Evolutionary conservation across 257 asterid genomes (phyloP), one percentile per base, ranked within the genome.

Genomic region (Ophiorrhiza pumila): DNA sequence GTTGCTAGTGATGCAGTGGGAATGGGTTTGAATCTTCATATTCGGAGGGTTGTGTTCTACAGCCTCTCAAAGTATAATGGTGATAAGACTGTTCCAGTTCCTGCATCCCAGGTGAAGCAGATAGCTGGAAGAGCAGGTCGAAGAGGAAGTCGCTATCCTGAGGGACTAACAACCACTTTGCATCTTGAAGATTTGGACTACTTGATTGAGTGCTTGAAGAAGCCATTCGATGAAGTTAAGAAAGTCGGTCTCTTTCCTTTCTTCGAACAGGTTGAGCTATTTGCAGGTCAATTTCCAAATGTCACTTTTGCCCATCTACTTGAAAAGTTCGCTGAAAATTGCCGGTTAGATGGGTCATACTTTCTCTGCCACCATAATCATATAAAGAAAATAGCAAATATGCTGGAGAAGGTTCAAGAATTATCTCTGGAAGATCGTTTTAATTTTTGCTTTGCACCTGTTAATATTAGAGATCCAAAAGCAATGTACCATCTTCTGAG

Each of bases 1-100:
- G 95, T 94, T 64, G 99, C 97, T 10, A 94, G 97, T 78, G 97
- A 94, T 71, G 99, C 99, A 9, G 97, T 94, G 18, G 99, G 99
- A 61, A 94, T 94, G 99, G 99, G 97, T 71, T 90, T 94, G 86
- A 94, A 94, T 77, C 82, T 94, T 45, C 88, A 94, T 72, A 91
- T 94, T 39, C 75, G 95, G 71, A 85, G 99, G 83, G 82, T 88
- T 61, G 85, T 94, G 22, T 94, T 94, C 71, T 88, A 81, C 68
- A 90, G 69, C 75, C 88, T 91, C 41, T 74, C 87, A 0, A 94
- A 94, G 83, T 91, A 89, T 76, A 91, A 90, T 73, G 99, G 97
- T 27, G 96, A 91, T 76, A 84, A 83, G 77, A 86, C 82, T 79
- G 93, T 90, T 49, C 96, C 96, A 0, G 97, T 94, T 61, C 84